Evolutionary conservation across 2,329 filamentous ascomycete species (phyloP).

Genomic region (Coniochaeta sp.): DNA sequence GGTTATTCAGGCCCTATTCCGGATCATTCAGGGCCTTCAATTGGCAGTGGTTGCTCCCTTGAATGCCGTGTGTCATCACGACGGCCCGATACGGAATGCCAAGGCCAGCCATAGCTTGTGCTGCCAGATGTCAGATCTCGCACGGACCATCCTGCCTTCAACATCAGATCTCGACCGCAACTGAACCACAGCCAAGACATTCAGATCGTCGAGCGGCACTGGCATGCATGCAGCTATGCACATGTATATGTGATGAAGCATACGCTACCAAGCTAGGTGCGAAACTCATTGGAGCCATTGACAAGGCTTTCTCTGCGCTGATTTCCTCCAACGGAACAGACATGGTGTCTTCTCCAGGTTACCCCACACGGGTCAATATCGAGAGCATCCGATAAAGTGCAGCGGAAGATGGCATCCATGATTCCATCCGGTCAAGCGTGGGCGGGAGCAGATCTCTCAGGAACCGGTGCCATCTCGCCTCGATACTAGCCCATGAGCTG

Average conservation of each 20-base stretch:
- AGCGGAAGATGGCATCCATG: not conserved
- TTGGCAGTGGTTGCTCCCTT: not conserved
- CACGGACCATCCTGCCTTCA: not conserved
- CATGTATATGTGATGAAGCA: too few relatives aligned
- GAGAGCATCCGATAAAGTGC: conserved; percentile 2
- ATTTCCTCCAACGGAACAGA: not conserved
- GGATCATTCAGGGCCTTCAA: not conserved
- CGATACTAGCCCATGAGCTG: not conserved
- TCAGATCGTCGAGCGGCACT: too few relatives aligned
- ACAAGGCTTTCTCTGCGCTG: too few relatives aligned
- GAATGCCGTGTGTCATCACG: not conserved
- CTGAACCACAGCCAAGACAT: too few relatives aligned
- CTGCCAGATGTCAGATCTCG: not conserved
- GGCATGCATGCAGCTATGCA: too few relatives aligned
- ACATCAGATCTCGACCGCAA: too few relatives aligned
- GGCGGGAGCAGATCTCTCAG: not conserved
- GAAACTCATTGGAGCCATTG: too few relatives aligned
- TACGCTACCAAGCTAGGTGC: too few relatives aligned
- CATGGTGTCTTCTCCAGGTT: not conserved
- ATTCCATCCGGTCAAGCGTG: not conserved
- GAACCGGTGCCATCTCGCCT: not conserved
- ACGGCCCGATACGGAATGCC: not conserved
- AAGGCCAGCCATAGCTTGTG: not conserved
- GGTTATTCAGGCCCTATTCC: not conserved
- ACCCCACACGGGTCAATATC: not conserved